Conservation (phyloP, 2,329 filamentous ascomycete genomes). For the Claviceps cyperi region DNA sequence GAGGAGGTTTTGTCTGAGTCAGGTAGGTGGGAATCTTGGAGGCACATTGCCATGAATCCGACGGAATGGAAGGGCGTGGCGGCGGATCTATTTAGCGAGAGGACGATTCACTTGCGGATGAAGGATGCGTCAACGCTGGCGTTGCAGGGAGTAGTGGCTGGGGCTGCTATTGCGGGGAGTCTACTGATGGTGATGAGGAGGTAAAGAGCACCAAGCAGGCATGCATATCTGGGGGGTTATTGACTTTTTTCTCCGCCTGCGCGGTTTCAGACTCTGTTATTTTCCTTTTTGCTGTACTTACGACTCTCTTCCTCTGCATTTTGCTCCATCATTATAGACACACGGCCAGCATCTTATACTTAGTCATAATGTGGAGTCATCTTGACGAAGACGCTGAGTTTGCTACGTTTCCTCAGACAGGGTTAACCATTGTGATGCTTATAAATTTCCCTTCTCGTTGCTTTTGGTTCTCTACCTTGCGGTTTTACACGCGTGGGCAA, state of each 20-base stretch:
- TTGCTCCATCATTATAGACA: not conserved
- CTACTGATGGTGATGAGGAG: conserved; percentile 35
- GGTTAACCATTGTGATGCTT: no score
- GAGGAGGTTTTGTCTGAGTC: not conserved
- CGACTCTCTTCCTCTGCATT: not conserved
- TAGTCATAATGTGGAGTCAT: not conserved
- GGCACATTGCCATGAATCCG: conserved; percentile 26
- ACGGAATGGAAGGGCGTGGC: conserved; percentile 33
- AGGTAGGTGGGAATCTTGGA: conserved; percentile 21
- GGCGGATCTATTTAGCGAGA: conserved; percentile 51
- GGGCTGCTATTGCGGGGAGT: conserved; percentile 45
- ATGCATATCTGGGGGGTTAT: not conserved
- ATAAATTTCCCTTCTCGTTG: no score
- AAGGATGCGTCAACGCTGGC: conserved; percentile 56
- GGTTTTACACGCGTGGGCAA: no score
- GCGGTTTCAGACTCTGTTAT: no score
- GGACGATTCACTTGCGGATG: conserved; percentile 48
- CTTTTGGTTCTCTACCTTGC: no score
- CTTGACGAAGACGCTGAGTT: not conserved
- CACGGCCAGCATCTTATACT: not conserved
- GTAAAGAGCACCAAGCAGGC: not conserved
- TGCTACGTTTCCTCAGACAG: no score
- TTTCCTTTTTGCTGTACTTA: no score
- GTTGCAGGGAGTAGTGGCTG: conserved; percentile 50
- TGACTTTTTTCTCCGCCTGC: not conserved